Conservation (phyloP, 2,329 filamentous ascomycete genomes). For the Phaeoacremonium minimum region DNA sequence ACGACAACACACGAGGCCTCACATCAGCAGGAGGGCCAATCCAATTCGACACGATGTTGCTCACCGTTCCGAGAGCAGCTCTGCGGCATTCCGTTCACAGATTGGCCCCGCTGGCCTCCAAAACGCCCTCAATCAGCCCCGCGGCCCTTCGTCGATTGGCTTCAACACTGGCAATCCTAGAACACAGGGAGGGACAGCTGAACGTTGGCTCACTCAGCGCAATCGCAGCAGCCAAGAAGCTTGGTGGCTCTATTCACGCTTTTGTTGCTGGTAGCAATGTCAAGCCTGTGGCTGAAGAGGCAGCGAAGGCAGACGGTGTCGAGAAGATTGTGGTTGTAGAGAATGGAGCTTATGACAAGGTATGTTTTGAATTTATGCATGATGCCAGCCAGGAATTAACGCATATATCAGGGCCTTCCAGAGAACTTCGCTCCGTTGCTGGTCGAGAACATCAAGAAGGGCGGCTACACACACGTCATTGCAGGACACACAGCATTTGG, state of each 20-base stretch:
- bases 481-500: slow-evolving; percentile 92
- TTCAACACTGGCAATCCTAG: slow-evolving; percentile 85
- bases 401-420: slow-evolving; percentile 63
- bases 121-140: slow-evolving; percentile 29
- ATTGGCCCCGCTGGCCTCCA: slow-evolving; percentile 14
- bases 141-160: slow-evolving; percentile 65
- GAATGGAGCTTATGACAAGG: slow-evolving; percentile 89
- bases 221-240: slow-evolving; percentile 78
- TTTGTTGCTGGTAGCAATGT: slow-evolving; percentile 81
- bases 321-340: slow-evolving; percentile 90
- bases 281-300: slow-evolving; percentile 73
- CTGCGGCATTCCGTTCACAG: slow-evolving; percentile 8
- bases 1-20: background rate
- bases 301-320: slow-evolving; percentile 82
- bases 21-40: background rate
- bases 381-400: background rate
- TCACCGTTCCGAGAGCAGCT: slow-evolving; percentile 8
- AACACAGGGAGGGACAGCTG: slow-evolving; percentile 87
- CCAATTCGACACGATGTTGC: slow-evolving; percentile 6
- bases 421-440: slow-evolving; percentile 94
- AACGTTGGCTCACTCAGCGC: slow-evolving; percentile 78
- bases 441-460: slow-evolving; percentile 95
- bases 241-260: slow-evolving; percentile 80
- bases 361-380: slow-evolving; percentile 24
- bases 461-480: slow-evolving; percentile 87